Evolutionary conservation across 208 protist genomes (phyloP), one percentile per base, ranked within the genome.

Genomic region (Acanthamoeba rhysodes): DNA sequence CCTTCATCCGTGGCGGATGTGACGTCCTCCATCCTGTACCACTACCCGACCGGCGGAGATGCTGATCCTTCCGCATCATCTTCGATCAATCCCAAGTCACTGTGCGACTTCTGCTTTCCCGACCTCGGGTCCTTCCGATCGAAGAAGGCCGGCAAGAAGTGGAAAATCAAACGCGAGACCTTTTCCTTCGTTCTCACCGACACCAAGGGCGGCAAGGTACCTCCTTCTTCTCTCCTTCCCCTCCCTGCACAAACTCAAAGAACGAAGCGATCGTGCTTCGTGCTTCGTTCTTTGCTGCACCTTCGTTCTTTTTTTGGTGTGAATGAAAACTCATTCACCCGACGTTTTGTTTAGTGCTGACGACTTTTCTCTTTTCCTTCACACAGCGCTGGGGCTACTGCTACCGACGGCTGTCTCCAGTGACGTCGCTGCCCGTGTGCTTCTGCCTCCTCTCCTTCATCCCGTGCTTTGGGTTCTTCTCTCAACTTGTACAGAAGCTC

Each of bases 111-210:
- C 27, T 93, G 87, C 87, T 93, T 93, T 32, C 87, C 87, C 41
- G 87, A 93, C 64, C 32, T 48, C 22, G 27, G 32, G 16, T 68
- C 82, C 14, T 78, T n/a, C 41, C 45, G 55, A 57, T 70, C 64
- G 20, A 78, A 76, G 37, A 93, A 76, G 45, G 22, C 37, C 20
- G 16, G 20, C 5, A 93, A 55, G 62, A 72, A 72, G 64, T 72
- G 64, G 64, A 72, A 59, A n/a, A 48, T 68, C 29, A 37, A 37
- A n/a, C n/a, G 87, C 34, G 95, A 96, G 68, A 96, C 94, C 34
- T 96, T 96, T 66, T 94, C 78, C 37, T 96, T 96, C 66, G 95
- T 96, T 3, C 93, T 96, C 55, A 96, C 95, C 32, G 95, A 85
- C n/a, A 59, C 37, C 8, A 85, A 96, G 34, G 95, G 95, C n/a